Evolutionary conservation across 208 protist species (phyloP).

Genomic region (Endotrypanum monterogeii): DNA sequence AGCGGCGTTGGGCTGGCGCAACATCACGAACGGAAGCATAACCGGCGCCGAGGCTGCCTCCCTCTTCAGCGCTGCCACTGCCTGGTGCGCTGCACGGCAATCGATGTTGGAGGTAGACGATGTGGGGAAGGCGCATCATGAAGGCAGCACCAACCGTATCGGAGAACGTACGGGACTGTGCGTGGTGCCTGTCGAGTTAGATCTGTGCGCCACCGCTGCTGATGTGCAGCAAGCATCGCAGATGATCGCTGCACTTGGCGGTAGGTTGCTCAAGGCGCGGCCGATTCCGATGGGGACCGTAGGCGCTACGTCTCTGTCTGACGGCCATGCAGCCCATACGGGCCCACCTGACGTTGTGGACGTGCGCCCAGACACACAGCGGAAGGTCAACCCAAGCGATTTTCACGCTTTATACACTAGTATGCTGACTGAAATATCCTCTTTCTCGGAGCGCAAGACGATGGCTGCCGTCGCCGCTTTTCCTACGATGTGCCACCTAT

Average conservation of each 20-base stretch:
- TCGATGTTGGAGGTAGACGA: not conserved
- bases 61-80: constrained; percentile 17
- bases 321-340: not conserved
- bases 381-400: constrained; percentile 70
- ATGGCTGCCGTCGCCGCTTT: constrained; percentile 57
- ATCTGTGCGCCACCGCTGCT: constrained; percentile 28
- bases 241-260: constrained; percentile 28
- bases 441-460: constrained; percentile 56
- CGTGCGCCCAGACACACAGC: constrained; percentile 50
- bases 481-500: constrained; percentile 64
- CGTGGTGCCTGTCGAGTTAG: constrained; percentile 4
- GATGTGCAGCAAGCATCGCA: constrained; percentile 17
- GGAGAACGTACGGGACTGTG: not conserved
- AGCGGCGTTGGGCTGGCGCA: constrained; percentile 5
- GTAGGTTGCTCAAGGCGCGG: constrained; percentile 29
- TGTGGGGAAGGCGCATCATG: not conserved
- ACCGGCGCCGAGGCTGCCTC: constrained; percentile 13
- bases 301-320: not conserved
- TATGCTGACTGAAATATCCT: constrained; percentile 71
- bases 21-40: constrained; percentile 23
- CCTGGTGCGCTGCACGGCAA: constrained; percentile 21
- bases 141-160: not conserved
- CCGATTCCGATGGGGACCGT: not conserved
- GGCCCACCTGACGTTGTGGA: not conserved
- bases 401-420: constrained; percentile 69